Evolutionary conservation across 2,329 filamentous ascomycete species (phyloP).

Genomic region (Xylariaceae sp.): DNA sequence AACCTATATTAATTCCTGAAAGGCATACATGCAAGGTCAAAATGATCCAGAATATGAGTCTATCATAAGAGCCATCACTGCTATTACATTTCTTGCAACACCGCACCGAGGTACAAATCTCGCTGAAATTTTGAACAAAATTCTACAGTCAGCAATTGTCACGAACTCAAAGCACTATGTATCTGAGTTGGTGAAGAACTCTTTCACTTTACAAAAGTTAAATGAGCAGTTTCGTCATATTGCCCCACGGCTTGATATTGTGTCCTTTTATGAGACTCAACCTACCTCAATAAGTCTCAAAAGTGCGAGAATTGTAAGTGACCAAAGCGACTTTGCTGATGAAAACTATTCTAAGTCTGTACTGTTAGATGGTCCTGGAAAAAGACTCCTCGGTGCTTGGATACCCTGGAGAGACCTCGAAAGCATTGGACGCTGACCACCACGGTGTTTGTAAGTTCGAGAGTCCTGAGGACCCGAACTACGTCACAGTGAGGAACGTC

Average conservation of each 20-base stretch:
- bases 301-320: too few relatives aligned
- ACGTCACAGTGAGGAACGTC: constrained; percentile 42
- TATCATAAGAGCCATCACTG: constrained; percentile 28
- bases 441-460: constrained; percentile 41
- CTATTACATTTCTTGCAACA: constrained; percentile 36
- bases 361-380: constrained; percentile 33
- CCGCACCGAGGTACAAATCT: constrained; percentile 36
- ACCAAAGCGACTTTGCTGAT: too few relatives aligned
- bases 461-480: constrained; percentile 45
- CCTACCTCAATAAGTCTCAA: constrained; percentile 27
- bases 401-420: constrained; percentile 34
- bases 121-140: constrained; percentile 31
- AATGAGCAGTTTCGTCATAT: constrained; percentile 45
- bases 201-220: constrained; percentile 34
- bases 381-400: constrained; percentile 39
- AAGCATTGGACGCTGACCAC: constrained; percentile 39
- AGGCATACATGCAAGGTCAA: constrained; percentile 32
- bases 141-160: constrained; percentile 24
- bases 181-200: constrained; percentile 32
- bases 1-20: too few relatives aligned
- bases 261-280: constrained; percentile 46
- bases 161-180: constrained; percentile 36
- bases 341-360: too few relatives aligned
- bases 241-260: constrained; percentile 38
- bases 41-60: constrained; percentile 31